Evolutionary conservation across 2,329 filamentous ascomycete genomes (phyloP).

Genomic region (Colletotrichum orchidophilum): DNA sequence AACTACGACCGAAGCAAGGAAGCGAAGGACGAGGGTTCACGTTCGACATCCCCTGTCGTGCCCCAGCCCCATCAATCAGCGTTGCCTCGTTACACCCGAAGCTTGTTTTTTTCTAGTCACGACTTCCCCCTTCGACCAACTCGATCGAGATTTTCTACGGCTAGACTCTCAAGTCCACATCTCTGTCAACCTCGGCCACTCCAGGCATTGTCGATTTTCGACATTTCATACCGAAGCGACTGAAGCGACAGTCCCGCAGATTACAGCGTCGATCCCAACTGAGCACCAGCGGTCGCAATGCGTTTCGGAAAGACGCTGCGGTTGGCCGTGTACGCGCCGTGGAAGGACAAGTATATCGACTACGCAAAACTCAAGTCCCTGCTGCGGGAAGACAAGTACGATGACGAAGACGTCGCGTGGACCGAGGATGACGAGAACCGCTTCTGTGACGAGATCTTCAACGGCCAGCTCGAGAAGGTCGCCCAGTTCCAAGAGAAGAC

Average conservation of each 20-base stretch:
- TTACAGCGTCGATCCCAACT: background rate
- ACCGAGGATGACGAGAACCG: slow-evolving; percentile 92
- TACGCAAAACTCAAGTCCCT: slow-evolving; percentile 93
- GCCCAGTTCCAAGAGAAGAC: slow-evolving; percentile 86
- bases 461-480: slow-evolving; percentile 94
- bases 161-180: background rate
- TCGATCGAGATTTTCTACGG: slow-evolving; percentile 8
- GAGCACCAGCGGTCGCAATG: slow-evolving; percentile 64
- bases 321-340: slow-evolving; percentile 82
- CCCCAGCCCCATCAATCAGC: slow-evolving; percentile 1
- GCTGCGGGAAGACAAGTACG: slow-evolving; percentile 77
- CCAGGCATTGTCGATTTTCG: background rate
- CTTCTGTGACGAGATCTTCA: slow-evolving; percentile 95
- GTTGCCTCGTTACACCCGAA: slow-evolving; percentile 16
- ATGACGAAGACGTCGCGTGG: slow-evolving; percentile 76
- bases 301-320: slow-evolving; percentile 92
- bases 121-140: background rate
- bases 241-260: background rate
- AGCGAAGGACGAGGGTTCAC: background rate
- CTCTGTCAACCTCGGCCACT: background rate
- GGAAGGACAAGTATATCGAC: slow-evolving; percentile 95
- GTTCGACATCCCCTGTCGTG: background rate
- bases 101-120: slow-evolving; percentile 22
- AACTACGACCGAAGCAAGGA: background rate
- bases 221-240: background rate